Evolutionary conservation across 2,329 filamentous ascomycete genomes (phyloP).

Genomic region (Pseudodiploospora longispora): DNA sequence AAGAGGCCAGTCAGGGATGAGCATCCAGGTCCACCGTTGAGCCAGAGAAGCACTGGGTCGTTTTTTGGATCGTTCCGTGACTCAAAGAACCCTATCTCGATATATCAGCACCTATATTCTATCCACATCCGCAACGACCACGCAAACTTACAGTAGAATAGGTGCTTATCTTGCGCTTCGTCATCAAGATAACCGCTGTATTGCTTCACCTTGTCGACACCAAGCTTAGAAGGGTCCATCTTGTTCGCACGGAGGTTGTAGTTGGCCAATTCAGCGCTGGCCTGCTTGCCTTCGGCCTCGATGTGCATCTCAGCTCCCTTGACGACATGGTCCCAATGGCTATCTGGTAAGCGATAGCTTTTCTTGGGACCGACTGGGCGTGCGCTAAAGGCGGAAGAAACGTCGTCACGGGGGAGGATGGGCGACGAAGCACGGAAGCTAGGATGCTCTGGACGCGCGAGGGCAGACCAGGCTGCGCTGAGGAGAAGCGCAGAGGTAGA

Average conservation of each 20-base stretch:
- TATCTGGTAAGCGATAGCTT: constrained; percentile 60
- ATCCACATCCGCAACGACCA: neutral
- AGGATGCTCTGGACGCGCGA: no score
- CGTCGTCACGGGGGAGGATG: neutral
- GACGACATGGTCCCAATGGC: constrained; percentile 83
- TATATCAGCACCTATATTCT: neutral
- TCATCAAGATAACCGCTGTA: constrained; percentile 97
- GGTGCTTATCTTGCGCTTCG: constrained; percentile 89
- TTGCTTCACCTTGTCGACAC: constrained; percentile 89
- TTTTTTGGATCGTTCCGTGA: constrained; percentile 94
- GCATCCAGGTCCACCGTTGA: constrained; percentile 93
- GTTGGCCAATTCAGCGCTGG: constrained; percentile 70
- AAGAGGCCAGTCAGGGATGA: constrained; percentile 93
- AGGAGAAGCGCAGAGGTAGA: no score
- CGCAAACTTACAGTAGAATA: constrained; percentile 82
- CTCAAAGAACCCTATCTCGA: constrained; percentile 82
- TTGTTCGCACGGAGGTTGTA: constrained; percentile 87
- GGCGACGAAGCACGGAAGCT: no score
- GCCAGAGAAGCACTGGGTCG: constrained; percentile 86
- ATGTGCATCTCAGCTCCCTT: constrained; percentile 75
- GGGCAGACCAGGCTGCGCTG: no score
- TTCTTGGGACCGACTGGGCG: no score
- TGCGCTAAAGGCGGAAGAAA: no score
- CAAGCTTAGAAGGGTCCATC: constrained; percentile 74
- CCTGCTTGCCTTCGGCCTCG: constrained; percentile 65